phyloP scores from a whole-genome alignment of 805 yeast genomes.

The Ogataea saltuana region DNA sequence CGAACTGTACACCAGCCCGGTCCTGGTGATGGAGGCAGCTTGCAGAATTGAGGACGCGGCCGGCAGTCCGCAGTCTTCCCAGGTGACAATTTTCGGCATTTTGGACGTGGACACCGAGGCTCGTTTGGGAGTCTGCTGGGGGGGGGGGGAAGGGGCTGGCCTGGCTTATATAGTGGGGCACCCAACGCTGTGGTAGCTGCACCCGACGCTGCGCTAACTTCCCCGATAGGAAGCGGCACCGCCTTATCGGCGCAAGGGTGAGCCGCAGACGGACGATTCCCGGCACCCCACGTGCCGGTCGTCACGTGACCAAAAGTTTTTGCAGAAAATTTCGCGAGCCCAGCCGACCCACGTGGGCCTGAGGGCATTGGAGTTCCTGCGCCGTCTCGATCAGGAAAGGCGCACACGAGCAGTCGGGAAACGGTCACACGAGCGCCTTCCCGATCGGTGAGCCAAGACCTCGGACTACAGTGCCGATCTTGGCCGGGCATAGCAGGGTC shows the following conservation, averaged over 20 bases:
- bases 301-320: not conserved
- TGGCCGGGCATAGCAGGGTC: too few relatives aligned
- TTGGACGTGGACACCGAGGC: conserved; percentile 1
- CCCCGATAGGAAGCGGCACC: conserved; percentile 6
- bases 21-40: conserved; percentile 26
- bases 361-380: not conserved
- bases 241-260: not conserved
- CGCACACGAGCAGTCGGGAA: conserved; percentile 4
- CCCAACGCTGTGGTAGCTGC: too few relatives aligned
- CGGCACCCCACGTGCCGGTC: too few relatives aligned
- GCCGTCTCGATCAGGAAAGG: not conserved
- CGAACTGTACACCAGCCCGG: conserved; percentile 31
- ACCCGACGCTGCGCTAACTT: conserved; percentile 1
- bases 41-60: conserved; percentile 23
- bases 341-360: conserved; percentile 6
- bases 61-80: conserved; percentile 28
- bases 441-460: conserved; percentile 6
- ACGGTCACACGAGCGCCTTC: conserved; percentile 15
- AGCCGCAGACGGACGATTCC: too few relatives aligned
- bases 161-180: not conserved
- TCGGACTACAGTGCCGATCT: too few relatives aligned
- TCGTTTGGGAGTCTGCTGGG: not conserved
- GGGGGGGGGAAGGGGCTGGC: too few relatives aligned
- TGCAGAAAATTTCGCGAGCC: not conserved
- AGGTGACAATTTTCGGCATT: conserved; percentile 26